Base-by-base conservation (phyloP, 2,329 filamentous ascomycete species). In the Verticillium zaregamsianum region DNA sequence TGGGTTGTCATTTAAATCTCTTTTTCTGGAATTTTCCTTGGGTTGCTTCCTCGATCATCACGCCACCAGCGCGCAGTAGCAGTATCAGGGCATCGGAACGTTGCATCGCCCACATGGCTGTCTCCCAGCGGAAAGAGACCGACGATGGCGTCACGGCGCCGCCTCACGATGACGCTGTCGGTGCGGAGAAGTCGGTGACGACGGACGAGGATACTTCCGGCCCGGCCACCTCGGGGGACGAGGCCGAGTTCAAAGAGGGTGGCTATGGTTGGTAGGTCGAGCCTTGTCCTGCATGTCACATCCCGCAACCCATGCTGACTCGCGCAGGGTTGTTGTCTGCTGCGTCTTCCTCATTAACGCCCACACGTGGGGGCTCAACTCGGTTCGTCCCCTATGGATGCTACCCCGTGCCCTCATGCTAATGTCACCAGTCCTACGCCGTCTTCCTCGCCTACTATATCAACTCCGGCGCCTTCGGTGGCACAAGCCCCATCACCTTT, bases 311-410 rank as follows among this genome's bases (percentile, higher is more conserved):
- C 33, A 17, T 6, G 14, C 39, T 59, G 5, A 25, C 33, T 14
- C 15, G 11, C 37, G 12, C 58, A 80, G 78, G 78, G 79, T 86
- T 25, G 85, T 86, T 60, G 81, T 85, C n/a, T 68, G 77, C 3
- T 80, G 78, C 45, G 77, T 82, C 64, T 80, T 82, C 58, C 72
- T 85, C 64, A 82, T 90, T 62, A 90, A 90, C 69, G 85, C 82
- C 8, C 89, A 92, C 70, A 91, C 89, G 1, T 92, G 90, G 90
- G 90, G 90, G 8, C 76, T 92, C 64, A 92, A 92, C 71, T 86
- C 83, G 61, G 83, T 86, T 66, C 61, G 81, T 68, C 45, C 9
- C 20, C 6, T 3, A 7, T 35, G n/a, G 28, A 58, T 17, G 23
- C 28, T 12, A 20, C 52, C 28, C 56, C 35, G 40, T 63, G 14